A percentile compares a stretch with the other conserved stretches of the same genome.
phyloP scores from a whole-genome alignment of 345 rosid genomes.

The Trapa incisa region DNA sequence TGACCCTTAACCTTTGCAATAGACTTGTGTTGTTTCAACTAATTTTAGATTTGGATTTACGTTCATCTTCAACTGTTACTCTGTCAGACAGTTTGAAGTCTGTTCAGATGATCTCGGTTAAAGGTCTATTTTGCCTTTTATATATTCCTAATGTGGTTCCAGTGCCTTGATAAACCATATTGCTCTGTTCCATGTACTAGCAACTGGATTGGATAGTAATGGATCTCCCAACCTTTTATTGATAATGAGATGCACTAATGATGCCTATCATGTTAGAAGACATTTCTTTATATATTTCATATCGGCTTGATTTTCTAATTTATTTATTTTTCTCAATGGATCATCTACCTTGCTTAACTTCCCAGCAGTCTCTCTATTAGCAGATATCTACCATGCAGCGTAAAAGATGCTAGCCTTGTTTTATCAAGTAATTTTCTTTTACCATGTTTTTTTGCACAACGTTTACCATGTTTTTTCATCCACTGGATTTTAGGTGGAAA shows the following conservation, averaged over 20 bases:
- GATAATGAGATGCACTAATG: not conserved
- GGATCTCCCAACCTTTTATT: too few relatives aligned
- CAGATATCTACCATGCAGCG: too few relatives aligned
- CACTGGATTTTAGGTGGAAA: too few relatives aligned
- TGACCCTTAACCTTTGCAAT: not conserved
- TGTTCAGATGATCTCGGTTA: not conserved
- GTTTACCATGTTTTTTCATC: too few relatives aligned
- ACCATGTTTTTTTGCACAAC: too few relatives aligned
- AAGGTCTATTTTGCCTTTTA: not conserved
- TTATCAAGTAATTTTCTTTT: too few relatives aligned
- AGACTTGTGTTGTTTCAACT: constrained; percentile 1
- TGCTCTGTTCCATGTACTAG: not conserved
- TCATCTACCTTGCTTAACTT: not conserved
- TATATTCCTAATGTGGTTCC: not conserved
- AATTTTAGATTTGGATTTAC: not conserved
- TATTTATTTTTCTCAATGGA: not conserved
- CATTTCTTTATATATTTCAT: not conserved
- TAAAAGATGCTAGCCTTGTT: not conserved
- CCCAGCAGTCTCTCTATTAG: too few relatives aligned
- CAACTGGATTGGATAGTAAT: not conserved
- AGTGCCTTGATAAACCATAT: not conserved
- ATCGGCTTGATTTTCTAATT: not conserved
- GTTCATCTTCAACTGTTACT: not conserved
- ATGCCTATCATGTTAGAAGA: not conserved
- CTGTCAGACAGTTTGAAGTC: not conserved